Evolutionary conservation across 371 early-diverging fungal species (phyloP).

Genomic region (Lichtheimia ornata): DNA sequence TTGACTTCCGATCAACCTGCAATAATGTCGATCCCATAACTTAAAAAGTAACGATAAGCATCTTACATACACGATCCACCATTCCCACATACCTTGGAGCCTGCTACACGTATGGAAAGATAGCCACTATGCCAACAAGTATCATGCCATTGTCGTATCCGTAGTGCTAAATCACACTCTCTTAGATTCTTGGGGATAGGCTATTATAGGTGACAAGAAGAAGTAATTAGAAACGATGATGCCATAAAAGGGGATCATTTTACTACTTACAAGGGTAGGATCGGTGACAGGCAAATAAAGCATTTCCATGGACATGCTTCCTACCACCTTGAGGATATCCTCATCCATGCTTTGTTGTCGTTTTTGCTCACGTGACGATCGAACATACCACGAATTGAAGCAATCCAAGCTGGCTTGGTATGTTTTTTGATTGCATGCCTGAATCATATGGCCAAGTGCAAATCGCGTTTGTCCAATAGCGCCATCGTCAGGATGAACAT

Average conservation of each 20-base stretch:
- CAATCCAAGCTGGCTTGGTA: slow-evolving; percentile 41
- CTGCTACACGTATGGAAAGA: slow-evolving; percentile 32
- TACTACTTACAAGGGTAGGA: slow-evolving; percentile 18
- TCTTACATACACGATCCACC: neutral
- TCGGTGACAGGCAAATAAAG: slow-evolving; percentile 26
- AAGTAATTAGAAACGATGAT: slow-evolving; percentile 12
- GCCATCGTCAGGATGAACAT: slow-evolving; percentile 47
- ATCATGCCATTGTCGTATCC: slow-evolving; percentile 47
- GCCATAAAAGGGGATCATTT: neutral
- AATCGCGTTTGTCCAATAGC: slow-evolving; percentile 45
- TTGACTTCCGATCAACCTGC: slow-evolving; percentile 39
- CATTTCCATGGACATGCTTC: slow-evolving; percentile 24
- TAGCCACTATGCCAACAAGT: slow-evolving; percentile 34
- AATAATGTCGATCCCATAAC: slow-evolving; percentile 43
- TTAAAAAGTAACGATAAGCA: slow-evolving; percentile 1
- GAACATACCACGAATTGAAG: slow-evolving; percentile 42
- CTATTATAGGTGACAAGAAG: slow-evolving; percentile 3
- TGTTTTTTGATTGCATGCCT: slow-evolving; percentile 32
- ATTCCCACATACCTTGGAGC: slow-evolving; percentile 25
- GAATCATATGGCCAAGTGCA: slow-evolving; percentile 40
- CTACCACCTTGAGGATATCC: slow-evolving; percentile 24
- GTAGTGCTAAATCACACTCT: slow-evolving; percentile 43
- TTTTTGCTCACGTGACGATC: slow-evolving; percentile 20
- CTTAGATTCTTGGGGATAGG: slow-evolving; percentile 38
- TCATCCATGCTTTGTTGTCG: slow-evolving; percentile 23